Base-by-base conservation (phyloP, 345 rosid genomes). In the Arabidopsis thaliana region DNA sequence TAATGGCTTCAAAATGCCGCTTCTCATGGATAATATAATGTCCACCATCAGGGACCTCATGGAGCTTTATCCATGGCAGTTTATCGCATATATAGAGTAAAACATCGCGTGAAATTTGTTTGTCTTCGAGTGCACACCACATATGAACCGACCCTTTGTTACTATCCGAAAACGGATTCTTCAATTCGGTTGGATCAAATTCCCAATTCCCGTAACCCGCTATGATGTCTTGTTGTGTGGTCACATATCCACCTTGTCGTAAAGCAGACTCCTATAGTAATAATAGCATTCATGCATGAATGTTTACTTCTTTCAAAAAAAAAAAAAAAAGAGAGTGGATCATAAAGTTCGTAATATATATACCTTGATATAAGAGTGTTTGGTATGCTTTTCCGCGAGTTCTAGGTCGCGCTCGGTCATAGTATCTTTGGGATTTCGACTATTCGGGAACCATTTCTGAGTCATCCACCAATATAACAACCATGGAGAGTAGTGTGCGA, bases 381-480 rank as follows among this genome's bases (percentile, higher is more conserved):
- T 49, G 71, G 76, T 49, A 67, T 59, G 69, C 68, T 70, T 45
- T 79, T 76, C 56, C 38, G 84, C 81, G 5, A 83, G 23, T 79
- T 91, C 96, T 8, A 51, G 24, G 24, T 74, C 83, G 33, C 85
- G 44, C 49, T 85, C 80, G 51, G 84, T 33, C 25, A 78, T 72
- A 67, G 69, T 75, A 45, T 87, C 82, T 46, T 89, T 83, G 12
- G 87, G 66, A 80, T 78, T 40, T 0, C 84, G 50, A 69, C 83
- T 83, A 42, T 77, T 76, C 2, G 97, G 72, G 73, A 93, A 89
- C 96, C 87, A 86, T 81, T 93, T 91, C 70, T 91, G 96, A 59
- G 90, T 75, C 93, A 89, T 84, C 98, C 97, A 93, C 93, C 96
- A 88, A 85, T 88, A 59, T 42, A 91, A 71, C 50, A 93, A 69